Evolutionary conservation across 257 asterid genomes (phyloP), one percentile per base, ranked within the genome.

Genomic region (Cynanchum wilfordii): DNA sequence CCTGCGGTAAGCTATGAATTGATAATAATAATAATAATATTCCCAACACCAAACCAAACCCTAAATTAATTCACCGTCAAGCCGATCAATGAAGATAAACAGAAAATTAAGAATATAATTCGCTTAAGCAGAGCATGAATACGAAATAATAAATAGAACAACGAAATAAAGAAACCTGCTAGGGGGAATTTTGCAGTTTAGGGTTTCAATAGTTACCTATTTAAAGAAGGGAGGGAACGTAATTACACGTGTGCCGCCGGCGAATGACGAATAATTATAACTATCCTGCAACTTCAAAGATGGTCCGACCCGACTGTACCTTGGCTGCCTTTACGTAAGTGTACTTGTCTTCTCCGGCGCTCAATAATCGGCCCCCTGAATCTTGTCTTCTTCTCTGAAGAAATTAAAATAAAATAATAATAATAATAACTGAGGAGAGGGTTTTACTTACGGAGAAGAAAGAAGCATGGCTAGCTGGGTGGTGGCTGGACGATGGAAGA

Each of bases 171-270:
- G 74, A 27, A 75, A 82, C 85, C 82, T 78, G 76, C 29, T 11
- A n/a, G 54, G 64, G 4, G 69, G 15, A 42, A 42, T 42, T 66
- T 52, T 19, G 75, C 33, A 65, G 27, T 38, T 65, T 82, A 82
- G 83, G 85, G 85, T 68, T 75, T 55, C 77, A 78, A 75, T 71
- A 63, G 29, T 20, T 63, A 57, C 19, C 58, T 68, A 19, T 2
- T 33, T 40, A 52, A 45, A 25, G 20, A 30, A 25, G 51, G 27
- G 44, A 25, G 51, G 27, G 44, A 2, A 19, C 70, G 52, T 22
- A 29, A 45, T 71, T 75, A 38, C 51, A 40, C 50, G 55, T 51
- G n/a, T n/a, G n/a, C n/a, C n/a, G 40, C 30, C 56, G 52, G 30
- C 69, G 65, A 65, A 67, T 33, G 79, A 62, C 38, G 75, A 60